Evolutionary conservation across 2,329 filamentous ascomycete species (phyloP), one percentile per base, ranked within the genome.

Genomic region (Colletotrichum sublineola): DNA sequence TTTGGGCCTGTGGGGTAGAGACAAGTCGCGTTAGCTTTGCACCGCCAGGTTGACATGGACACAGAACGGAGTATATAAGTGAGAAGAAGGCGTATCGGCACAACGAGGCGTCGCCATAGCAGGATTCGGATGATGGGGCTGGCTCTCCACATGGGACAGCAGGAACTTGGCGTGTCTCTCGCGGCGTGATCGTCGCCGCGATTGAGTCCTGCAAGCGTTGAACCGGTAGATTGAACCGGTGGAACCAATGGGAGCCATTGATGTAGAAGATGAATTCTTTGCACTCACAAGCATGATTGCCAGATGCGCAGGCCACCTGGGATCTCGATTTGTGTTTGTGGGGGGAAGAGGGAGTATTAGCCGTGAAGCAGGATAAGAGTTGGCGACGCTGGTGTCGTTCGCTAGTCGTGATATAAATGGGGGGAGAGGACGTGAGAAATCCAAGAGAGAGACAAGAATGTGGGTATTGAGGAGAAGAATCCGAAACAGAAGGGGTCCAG

Each of bases 1-100:
- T 80, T 76, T 84, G 82, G 56, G 81, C 61, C 80, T 85, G 73
- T 15, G 14, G 8, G 14, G 20, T 11, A 31, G 36, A 7, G 14
- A n/a, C 29, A 44, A 40, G 24, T 55, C 15, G 61, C 42, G n/a
- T 71, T 58, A 68, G 58, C 56, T 15, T 31, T 58, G 44, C 50
- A 14, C 33, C 14, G 24, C 29, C 31, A 24, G 46, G 40, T 61
- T 44, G 50, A 64, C 15, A 24, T 18, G 18, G 67, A 57, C 24
- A 53, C 40, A 58, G 40, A 44, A 15, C 11, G 24, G 40, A 20
- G 20, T 31, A 14, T 11, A 20, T 18, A 36, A 11, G 33, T 36
- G 44, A 52, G 48, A 24, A 20, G 29, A 44, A 53, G 62, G 36
- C 52, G 29, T 46, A 60, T 67, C 50, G 71, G 36, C 60, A 56